Percentiles rank a stretch among this genome's conserved stretches.
phyloP scores from a whole-genome alignment of 2,329 filamentous ascomycete species.

The Phaeosphaeriaceae sp. region DNA sequence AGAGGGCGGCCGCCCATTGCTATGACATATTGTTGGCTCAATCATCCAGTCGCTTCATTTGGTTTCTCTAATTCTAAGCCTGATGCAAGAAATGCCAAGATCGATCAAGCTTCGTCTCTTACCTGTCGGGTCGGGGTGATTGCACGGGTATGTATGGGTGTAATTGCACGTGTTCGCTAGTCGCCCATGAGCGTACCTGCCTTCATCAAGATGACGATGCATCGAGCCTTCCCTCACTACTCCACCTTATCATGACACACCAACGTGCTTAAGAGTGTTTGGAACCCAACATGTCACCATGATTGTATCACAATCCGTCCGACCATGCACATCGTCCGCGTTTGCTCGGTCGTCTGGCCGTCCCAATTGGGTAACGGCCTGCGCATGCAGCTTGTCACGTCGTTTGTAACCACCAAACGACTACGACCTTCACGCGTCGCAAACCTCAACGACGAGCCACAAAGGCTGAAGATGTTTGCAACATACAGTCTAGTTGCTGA shows the following conservation, averaged over 20 bases:
- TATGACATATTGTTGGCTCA: neutral
- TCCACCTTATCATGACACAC: neutral
- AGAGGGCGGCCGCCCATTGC: neutral
- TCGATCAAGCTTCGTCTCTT: neutral
- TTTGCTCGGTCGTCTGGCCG: neutral
- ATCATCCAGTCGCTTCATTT: neutral
- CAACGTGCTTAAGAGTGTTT: no score
- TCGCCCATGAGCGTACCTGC: neutral
- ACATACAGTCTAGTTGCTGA: neutral
- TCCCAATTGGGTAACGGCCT: neutral
- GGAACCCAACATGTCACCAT: neutral
- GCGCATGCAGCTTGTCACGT: neutral
- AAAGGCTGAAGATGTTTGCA: neutral
- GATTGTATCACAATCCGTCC: no score
- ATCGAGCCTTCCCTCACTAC: neutral
- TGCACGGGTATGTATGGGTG: neutral
- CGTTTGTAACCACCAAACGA: neutral
- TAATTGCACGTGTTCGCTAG: neutral
- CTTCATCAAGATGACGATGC: neutral
- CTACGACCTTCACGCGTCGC: neutral
- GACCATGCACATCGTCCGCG: neutral
- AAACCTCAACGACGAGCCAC: neutral
- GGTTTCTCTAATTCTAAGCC: neutral
- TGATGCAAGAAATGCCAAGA: neutral
- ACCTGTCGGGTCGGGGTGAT: neutral